These are phyloP conservation scores for Ceraceosorus guamensis DNA, from an alignment of 1,284 basidiomycete genomes.

Conservation along the genomic window DNA sequence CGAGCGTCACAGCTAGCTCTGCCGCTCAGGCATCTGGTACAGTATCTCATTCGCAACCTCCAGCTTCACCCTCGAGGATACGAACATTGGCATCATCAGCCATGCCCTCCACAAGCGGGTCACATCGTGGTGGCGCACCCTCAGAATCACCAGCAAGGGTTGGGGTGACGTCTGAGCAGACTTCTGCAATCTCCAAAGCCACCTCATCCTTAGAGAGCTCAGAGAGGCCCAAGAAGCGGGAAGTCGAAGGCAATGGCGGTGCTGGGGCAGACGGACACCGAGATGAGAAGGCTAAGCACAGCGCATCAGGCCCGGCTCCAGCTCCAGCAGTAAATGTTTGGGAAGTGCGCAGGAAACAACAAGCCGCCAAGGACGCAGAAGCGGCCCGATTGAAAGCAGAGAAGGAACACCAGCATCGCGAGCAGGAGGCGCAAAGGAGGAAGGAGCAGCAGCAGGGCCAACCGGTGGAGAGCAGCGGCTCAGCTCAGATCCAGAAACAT, in stretches of 20 bases:
- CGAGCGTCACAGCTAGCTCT: neutral
- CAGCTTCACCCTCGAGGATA: too few relatives aligned
- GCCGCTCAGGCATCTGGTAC: neutral
- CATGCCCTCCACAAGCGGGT: too few relatives aligned
- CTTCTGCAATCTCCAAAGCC: neutral
- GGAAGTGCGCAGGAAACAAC: slow-evolving; percentile 26
- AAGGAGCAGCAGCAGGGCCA: neutral
- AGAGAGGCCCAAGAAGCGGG: neutral
- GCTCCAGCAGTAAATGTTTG: slow-evolving; percentile 24
- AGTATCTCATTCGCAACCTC: neutral
- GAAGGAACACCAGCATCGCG: neutral
- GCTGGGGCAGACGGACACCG: neutral
- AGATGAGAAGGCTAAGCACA: neutral
- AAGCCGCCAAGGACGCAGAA: slow-evolving; percentile 22
- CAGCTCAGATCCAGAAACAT: too few relatives aligned
- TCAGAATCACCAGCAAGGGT: slow-evolving; percentile 2
- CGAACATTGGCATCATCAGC: too few relatives aligned
- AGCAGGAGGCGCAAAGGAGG: neutral
- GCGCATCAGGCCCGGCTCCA: neutral
- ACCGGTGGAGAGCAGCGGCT: neutral
- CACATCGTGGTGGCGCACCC: too few relatives aligned
- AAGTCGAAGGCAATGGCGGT: neutral
- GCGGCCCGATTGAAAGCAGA: slow-evolving; percentile 3
- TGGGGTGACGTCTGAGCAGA: slow-evolving; percentile 1
- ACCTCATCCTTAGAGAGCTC: neutral